Conservation (phyloP, 1,284 basidiomycete species). For the Ceratobasidium sp. region DNA sequence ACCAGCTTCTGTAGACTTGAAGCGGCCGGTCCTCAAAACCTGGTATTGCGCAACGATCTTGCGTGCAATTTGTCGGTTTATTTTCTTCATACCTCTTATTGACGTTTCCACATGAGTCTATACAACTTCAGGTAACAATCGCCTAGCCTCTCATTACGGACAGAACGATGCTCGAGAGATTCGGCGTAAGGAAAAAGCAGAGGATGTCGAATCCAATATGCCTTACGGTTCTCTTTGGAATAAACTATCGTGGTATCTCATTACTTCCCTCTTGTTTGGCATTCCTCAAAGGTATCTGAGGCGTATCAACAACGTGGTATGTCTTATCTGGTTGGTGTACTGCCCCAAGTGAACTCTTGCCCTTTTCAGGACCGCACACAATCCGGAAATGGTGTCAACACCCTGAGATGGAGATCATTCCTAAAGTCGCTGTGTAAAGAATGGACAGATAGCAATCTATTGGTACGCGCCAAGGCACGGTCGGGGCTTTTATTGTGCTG, state of each 20-base stretch:
- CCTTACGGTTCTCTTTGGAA: not conserved
- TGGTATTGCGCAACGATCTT: slow-evolving; percentile 20
- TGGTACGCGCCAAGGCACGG: too few relatives aligned
- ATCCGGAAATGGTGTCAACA: slow-evolving; percentile 1
- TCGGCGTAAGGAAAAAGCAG: not conserved
- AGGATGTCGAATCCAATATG: not conserved
- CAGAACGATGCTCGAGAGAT: slow-evolving; percentile 10
- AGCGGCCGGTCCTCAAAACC: not conserved
- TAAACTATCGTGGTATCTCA: not conserved
- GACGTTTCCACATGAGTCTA: too few relatives aligned
- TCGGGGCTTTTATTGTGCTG: not conserved
- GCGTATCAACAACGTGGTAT: slow-evolving; percentile 15
- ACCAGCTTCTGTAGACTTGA: too few relatives aligned
- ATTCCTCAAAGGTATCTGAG: not conserved
- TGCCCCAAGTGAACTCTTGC: too few relatives aligned
- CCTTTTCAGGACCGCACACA: slow-evolving; percentile 16
- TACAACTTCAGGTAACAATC: not conserved
- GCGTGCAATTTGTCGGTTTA: slow-evolving; percentile 13
- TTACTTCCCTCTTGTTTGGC: not conserved
- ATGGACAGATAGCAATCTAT: slow-evolving; percentile 6
- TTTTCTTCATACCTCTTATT: too few relatives aligned
- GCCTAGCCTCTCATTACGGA: slow-evolving; percentile 6
- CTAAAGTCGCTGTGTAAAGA: slow-evolving; percentile 19
- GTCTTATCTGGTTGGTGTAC: not conserved
- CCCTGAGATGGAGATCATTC: slow-evolving; percentile 5